Percentiles rank a stretch among this genome's conserved stretches.
Conservation (phyloP, 2,329 filamentous ascomycete genomes). For the Nemania sp. region DNA sequence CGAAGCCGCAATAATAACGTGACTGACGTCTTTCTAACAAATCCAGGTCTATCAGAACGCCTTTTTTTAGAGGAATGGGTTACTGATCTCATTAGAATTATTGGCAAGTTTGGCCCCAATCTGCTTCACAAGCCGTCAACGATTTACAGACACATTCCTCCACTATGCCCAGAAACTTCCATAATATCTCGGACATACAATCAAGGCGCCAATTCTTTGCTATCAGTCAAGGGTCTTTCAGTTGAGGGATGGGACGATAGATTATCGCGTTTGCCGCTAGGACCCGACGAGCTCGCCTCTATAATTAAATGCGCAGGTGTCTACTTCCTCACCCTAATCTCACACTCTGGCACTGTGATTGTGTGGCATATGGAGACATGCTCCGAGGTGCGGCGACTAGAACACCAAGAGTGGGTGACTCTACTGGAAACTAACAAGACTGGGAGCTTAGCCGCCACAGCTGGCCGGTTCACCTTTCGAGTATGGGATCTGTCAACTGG, state of each 20-base stretch:
- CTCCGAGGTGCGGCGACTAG: neutral
- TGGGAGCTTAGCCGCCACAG: neutral
- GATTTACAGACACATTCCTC: neutral
- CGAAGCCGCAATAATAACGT: neutral
- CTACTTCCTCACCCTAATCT: neutral
- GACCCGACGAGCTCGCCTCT: neutral
- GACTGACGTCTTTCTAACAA: neutral
- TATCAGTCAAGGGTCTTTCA: neutral
- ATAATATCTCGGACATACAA: neutral
- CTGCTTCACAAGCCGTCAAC: neutral
- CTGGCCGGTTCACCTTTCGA: neutral
- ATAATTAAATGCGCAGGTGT: neutral
- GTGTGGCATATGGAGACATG: neutral
- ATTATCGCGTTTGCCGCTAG: neutral
- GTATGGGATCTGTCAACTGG: neutral
- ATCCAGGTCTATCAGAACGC: neutral
- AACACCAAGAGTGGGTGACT: neutral
- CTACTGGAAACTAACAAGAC: neutral
- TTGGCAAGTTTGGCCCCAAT: constrained; percentile 3
- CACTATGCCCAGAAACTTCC: neutral
- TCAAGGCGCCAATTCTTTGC: neutral
- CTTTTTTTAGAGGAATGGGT: neutral
- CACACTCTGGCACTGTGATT: neutral
- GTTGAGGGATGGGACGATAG: neutral
- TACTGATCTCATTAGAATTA: constrained; percentile 1